Conservation (phyloP, 2,329 filamentous ascomycete genomes). For the Immersiporthe knoxdaviesiana region DNA sequence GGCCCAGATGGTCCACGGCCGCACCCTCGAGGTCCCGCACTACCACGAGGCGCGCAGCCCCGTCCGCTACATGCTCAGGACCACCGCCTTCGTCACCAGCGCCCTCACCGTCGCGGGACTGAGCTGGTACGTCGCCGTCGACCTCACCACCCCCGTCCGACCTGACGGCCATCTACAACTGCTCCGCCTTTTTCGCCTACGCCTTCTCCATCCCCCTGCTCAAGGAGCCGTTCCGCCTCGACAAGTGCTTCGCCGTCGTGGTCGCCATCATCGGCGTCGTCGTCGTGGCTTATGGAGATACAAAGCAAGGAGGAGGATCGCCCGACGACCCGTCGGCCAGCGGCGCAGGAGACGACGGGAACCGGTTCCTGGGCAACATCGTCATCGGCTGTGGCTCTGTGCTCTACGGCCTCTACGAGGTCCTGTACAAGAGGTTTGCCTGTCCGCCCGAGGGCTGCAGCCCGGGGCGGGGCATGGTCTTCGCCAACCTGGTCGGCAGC, state of each 20-base stretch:
- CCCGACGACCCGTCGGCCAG: not conserved
- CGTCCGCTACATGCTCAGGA: constrained; percentile 73
- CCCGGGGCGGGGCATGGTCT: constrained; percentile 88
- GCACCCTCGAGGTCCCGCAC: constrained; percentile 68
- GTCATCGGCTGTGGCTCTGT: constrained; percentile 90
- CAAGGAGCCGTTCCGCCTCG: constrained; percentile 78
- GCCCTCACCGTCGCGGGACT: constrained; percentile 88
- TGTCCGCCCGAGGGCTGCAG: constrained; percentile 90
- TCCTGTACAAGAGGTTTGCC: constrained; percentile 90
- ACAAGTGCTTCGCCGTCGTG: constrained; percentile 84
- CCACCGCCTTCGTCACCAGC: constrained; percentile 80
- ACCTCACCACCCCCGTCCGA: constrained; percentile 91
- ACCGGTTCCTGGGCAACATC: constrained; percentile 80
- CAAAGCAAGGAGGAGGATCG: constrained; percentile 45
- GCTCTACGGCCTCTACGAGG: constrained; percentile 95
- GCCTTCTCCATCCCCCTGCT: constrained; percentile 92
- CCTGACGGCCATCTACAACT: constrained; percentile 98
- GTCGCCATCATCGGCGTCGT: constrained; percentile 89
- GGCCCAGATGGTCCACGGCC: constrained; percentile 81
- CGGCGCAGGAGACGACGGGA: constrained; percentile 45
- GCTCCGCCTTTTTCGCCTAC: constrained; percentile 97
- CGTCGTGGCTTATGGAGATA: constrained; percentile 92
- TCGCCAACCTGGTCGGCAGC: constrained; percentile 89
- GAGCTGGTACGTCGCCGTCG: constrained; percentile 95
- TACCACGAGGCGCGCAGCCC: constrained; percentile 46